Conservation (phyloP, 805 yeast genomes). For the Pachysolen tannophilus region DNA sequence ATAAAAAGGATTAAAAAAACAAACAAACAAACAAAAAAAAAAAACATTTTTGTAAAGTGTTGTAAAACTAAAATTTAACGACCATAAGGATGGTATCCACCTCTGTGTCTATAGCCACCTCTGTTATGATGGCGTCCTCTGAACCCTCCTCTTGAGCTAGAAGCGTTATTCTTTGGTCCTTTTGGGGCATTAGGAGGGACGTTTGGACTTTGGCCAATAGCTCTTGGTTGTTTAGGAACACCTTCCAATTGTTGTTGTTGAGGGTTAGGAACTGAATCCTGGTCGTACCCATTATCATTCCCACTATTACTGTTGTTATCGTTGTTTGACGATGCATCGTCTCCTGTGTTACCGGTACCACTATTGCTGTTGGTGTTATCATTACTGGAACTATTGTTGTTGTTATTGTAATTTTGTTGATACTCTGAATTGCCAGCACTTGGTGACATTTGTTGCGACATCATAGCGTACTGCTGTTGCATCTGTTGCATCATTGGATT, state of each 20-base stretch:
- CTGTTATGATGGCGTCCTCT: conserved; percentile 7
- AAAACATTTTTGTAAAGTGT: neutral
- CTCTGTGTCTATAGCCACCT: conserved; percentile 9
- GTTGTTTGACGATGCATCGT: too few relatives aligned
- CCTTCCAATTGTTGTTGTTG: conserved; percentile 16
- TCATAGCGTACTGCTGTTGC: conserved; percentile 25
- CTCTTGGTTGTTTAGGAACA: conserved; percentile 16
- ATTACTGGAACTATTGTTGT: conserved; percentile 19
- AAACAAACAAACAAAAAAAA: neutral
- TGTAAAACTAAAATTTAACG: neutral
- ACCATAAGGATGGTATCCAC: conserved; percentile 8
- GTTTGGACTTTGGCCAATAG: conserved; percentile 8
- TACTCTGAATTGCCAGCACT: conserved; percentile 13
- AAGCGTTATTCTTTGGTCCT: conserved; percentile 31
- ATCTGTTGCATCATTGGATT: conserved; percentile 13
- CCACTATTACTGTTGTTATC: conserved; percentile 12
- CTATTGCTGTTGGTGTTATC: conserved; percentile 25
- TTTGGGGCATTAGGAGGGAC: conserved; percentile 35
- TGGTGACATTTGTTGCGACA: conserved; percentile 19
- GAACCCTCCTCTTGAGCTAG: conserved; percentile 5
- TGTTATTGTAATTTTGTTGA: conserved; percentile 20
- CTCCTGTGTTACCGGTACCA: too few relatives aligned
- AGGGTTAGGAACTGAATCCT: conserved; percentile 12
- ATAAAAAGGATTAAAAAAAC: neutral
- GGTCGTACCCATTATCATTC: conserved; percentile 17